Evolutionary conservation across 495 filamentous ascomycete genomes (phyloP).

Genomic region (Podospora conica): DNA sequence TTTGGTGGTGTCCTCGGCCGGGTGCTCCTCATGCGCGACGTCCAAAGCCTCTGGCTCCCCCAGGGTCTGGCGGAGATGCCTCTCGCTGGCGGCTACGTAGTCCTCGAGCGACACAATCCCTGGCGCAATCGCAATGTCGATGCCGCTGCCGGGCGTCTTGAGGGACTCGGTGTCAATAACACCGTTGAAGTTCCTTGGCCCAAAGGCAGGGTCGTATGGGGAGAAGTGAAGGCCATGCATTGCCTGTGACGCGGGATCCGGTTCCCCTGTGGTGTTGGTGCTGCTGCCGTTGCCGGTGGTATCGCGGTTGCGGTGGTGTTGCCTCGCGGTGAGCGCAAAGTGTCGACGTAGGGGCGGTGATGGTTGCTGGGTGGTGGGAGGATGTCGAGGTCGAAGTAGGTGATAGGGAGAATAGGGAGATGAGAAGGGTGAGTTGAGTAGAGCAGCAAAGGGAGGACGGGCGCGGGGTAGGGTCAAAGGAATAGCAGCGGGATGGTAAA

Average conservation of each 20-base stretch:
- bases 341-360: neutral
- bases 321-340: neutral
- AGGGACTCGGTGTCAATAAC: neutral
- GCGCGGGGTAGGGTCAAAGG: constrained; percentile 9
- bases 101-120: neutral
- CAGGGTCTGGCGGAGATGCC: neutral
- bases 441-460: neutral
- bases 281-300: neutral
- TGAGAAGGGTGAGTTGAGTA: neutral
- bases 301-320: neutral
- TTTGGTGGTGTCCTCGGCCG: constrained; percentile 24
- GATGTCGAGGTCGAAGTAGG: neutral
- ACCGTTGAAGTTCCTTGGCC: neutral
- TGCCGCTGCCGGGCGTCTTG: neutral
- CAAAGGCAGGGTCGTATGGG: neutral
- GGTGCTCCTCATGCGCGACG: constrained; percentile 20
- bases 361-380: neutral
- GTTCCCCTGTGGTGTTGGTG: neutral
- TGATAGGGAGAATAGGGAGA: neutral
- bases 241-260: neutral
- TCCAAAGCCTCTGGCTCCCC: neutral
- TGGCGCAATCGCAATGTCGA: neutral
- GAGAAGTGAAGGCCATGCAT: neutral
- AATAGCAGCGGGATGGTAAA: constrained; percentile 1
- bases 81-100: neutral